phyloP scores from a whole-genome alignment of 75 land plant species.

The Cupressus sempervirens region DNA sequence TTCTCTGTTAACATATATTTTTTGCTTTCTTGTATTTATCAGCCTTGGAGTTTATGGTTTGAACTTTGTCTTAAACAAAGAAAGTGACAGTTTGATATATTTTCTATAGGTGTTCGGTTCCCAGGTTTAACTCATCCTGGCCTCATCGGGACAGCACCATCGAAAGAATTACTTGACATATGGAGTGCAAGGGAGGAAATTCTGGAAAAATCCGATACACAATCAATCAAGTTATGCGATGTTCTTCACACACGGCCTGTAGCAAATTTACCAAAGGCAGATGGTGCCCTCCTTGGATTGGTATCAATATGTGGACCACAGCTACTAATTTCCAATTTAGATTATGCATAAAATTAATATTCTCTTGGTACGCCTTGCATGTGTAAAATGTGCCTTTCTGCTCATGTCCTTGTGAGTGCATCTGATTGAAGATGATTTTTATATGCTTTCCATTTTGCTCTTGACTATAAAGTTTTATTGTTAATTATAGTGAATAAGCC shows the following conservation, averaged over 20 bases:
- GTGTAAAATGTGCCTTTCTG: not conserved
- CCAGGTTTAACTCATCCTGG: constrained; percentile 96
- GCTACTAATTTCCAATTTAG: not conserved
- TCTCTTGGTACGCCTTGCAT: not conserved
- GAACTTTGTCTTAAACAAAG: not conserved
- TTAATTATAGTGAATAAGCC: not conserved
- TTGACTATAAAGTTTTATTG: not conserved
- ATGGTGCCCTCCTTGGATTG: constrained; percentile 77
- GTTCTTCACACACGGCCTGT: constrained; percentile 77
- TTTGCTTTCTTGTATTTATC: not conserved
- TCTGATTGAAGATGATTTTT: not conserved
- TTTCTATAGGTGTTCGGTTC: constrained; percentile 74
- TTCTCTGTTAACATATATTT: not conserved
- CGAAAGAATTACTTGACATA: constrained; percentile 70
- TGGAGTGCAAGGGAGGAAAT: constrained; percentile 78
- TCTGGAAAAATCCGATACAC: constrained; percentile 47
- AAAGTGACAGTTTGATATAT: not conserved
- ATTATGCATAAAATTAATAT: not conserved
- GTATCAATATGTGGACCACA: constrained; percentile 21
- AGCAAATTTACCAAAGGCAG: constrained; percentile 66
- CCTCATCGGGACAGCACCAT: constrained; percentile 95
- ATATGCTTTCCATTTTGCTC: not conserved
- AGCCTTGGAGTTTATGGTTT: not conserved
- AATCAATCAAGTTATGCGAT: constrained; percentile 53
- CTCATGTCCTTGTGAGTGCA: not conserved